Evolutionary conservation across 768 basidiomycete genomes (phyloP), one percentile per base, ranked within the genome.

Genomic region (Cystobasidium ongulense): DNA sequence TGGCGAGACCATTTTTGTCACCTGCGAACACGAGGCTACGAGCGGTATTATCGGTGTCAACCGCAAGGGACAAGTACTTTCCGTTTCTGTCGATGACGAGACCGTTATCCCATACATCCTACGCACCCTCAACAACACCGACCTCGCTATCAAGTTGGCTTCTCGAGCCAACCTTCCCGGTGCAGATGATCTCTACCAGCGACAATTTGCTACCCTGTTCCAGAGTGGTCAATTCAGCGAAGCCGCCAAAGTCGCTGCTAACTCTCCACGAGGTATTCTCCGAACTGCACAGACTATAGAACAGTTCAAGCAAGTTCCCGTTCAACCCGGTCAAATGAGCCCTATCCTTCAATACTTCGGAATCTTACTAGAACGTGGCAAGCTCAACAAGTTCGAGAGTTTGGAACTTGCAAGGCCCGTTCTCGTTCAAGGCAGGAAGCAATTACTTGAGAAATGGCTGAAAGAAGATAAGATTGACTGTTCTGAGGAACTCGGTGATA

Each of bases 381-480:
- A 96, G 82, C 86, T 99, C 73, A 99, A 99, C 82, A 92, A 95
- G 80, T 86, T 89, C 10, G 96, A 99, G 81, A 94, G 92, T 17
- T 82, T 99, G 36, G 96, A 99, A 81, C 86, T 99, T 57, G 96
- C 96, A 0, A 87, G 93, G 59, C 96, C 96, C 21, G 96, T 99
- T 8, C 83, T 99, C 54, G 89, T 91, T 77, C 96, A 99, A 83
- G 92, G 92, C 39, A 88, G 92, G 81, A 98, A 99, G 82, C 72
- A 75, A 73, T 84, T 98, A 54, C 84, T 99, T 18, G 96, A 99
- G 84, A 98, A 98, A 79, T 99, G 96, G 96, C 83, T 99, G 75
- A 99, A 99, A 83, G 96, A 99, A 85, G 97, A 96, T 84, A 99
- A 98, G 92, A 88, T 99, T 66, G 94, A 95, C 71, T 99, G 96